Conservation (phyloP, 108 stramenopile species). For the Discostella pseudostelligera region DNA sequence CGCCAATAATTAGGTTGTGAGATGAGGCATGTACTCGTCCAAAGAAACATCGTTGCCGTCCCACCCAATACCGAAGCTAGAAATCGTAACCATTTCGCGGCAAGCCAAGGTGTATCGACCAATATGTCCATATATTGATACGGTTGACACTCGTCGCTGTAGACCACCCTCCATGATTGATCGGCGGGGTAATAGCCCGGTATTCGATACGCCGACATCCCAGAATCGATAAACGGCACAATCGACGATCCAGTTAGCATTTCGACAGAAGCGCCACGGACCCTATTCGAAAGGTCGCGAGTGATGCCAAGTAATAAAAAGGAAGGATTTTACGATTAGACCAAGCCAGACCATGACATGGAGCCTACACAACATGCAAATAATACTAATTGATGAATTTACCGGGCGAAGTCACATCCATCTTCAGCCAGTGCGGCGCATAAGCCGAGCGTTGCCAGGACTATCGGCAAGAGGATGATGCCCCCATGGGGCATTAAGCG, state of each 20-base stretch:
- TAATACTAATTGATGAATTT: no score
- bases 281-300: no score
- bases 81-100: slow-evolving; percentile 32
- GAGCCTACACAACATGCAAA: no score
- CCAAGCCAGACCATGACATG: no score
- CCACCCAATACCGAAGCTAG: slow-evolving; percentile 31
- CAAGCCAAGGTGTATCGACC: slow-evolving; percentile 30
- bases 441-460: slow-evolving; percentile 28
- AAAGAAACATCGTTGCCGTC: slow-evolving; percentile 36
- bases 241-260: slow-evolving; percentile 38
- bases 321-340: no score
- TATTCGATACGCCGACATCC: slow-evolving; percentile 38
- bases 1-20: slow-evolving; percentile 29
- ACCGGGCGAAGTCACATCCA: slow-evolving; percentile 39
- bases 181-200: slow-evolving; percentile 39
- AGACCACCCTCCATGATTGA: slow-evolving; percentile 33
- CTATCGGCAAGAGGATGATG: slow-evolving; percentile 31
- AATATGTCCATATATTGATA: slow-evolving; percentile 12
- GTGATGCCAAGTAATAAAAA: no score
- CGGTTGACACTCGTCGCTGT: slow-evolving; percentile 22
- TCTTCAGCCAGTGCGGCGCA: slow-evolving; percentile 36
- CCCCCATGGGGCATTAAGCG: slow-evolving; percentile 48
- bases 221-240: slow-evolving; percentile 33
- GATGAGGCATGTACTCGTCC: slow-evolving; percentile 33
- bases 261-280: slow-evolving; percentile 33